Base-by-base conservation (phyloP, 371 early-diverging fungal species). In the Encephalitozoon hellem region DNA sequence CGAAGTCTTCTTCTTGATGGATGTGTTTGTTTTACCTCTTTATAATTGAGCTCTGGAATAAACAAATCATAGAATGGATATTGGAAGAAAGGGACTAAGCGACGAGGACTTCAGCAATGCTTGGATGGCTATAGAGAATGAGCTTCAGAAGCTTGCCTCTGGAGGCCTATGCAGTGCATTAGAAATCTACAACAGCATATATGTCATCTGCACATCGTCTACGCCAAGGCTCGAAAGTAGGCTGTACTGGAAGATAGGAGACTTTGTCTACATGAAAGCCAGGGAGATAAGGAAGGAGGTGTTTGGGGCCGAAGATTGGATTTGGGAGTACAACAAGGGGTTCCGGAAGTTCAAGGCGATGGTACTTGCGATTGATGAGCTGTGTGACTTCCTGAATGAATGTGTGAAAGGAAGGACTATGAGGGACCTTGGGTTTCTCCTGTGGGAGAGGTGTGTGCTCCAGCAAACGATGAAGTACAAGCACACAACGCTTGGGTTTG, bases 241-340 rank as follows among this genome's bases (percentile, higher is more conserved):
- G 43, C 45, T 79, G 43, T 79, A 79, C 64, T 79, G 79, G 79
- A 74, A 74, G 53, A 79, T 79, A 34, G 79, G 79, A 51, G 79
- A 79, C 68, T 79, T 79, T 69, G n/a, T 79, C 1, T 74, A 74
- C 34, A 68, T 63, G 30, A 55, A 23, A 23, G 26, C 47, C 1
- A 34, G 66, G 43, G 67, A 69, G 9, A 30, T 39, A 15, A 74
- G 67, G 41, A 18, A 26, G 0, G 28, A 52, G 15, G 65, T 79
- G 45, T 65, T 66, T 45, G 42, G 66, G 28, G 25, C 26, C 15
- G 41, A 51, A 4, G 39, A 53, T 26, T 72, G 69, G 66, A 59
- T 77, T n/a, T 2, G 21, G 18, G 68, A 59, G n/a, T 77, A 77
- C 49, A 69, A 32, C 47, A n/a, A 51, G 49, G 11, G 12, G 39